Conservation (phyloP, 2,329 filamentous ascomycete genomes). For the Fusarium graminum region DNA sequence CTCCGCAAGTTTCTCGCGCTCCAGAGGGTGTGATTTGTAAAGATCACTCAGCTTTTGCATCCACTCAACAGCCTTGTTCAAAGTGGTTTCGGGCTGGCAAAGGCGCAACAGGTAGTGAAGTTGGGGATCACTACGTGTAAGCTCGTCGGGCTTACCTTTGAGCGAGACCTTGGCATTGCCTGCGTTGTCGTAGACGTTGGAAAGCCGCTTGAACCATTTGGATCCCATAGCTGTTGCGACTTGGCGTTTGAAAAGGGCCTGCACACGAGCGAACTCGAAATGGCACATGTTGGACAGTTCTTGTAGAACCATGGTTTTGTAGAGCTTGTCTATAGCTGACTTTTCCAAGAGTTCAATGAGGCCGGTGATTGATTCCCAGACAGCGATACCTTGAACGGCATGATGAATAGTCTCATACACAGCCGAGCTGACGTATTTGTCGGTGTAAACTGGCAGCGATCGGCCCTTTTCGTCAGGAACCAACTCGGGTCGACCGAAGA, state of each 20-base stretch:
- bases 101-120: conserved; percentile 61
- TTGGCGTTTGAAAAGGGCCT: conserved; percentile 57
- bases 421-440: conserved; percentile 58
- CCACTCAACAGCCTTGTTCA: conserved; percentile 55
- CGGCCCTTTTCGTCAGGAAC: conserved; percentile 61
- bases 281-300: conserved; percentile 61
- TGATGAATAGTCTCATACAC: conserved; percentile 59
- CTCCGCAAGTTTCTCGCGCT: conserved; percentile 53
- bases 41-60: conserved; percentile 57
- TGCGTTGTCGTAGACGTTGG: conserved; percentile 52
- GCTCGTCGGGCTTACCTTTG: conserved; percentile 57
- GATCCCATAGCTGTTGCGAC: conserved; percentile 53
- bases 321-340: conserved; percentile 48
- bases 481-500: conserved; percentile 58
- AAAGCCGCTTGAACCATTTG: conserved; percentile 59
- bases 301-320: conserved; percentile 56
- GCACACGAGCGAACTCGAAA: conserved; percentile 58
- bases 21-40: conserved; percentile 51
- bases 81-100: conserved; percentile 56
- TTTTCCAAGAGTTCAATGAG: conserved; percentile 54
- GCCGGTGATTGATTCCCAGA: conserved; percentile 57
- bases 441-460: conserved; percentile 53
- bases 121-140: conserved; percentile 56
- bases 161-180: conserved; percentile 55
- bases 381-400: conserved; percentile 52